Base-by-base conservation (phyloP, 352 stramenopile genomes). In the Phytopythium helicoides region DNA sequence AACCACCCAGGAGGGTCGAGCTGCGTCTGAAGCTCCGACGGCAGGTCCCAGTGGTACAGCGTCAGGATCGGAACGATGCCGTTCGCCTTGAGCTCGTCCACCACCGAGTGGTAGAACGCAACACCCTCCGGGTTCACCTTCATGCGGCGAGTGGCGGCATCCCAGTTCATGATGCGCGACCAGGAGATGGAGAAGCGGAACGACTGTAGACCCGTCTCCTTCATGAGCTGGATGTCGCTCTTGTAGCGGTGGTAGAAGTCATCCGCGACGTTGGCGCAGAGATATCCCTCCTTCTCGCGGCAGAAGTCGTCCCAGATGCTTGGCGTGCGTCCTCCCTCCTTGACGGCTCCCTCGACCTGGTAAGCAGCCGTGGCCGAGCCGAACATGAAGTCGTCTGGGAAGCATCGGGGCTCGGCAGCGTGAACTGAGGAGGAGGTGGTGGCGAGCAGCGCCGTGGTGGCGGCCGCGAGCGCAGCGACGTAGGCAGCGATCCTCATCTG, bases 1-100 rank as follows among this genome's bases (percentile, higher is more conserved):
- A 85, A 52, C 63, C 65, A 84, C 5, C 89, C 92, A n/a, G n/a
- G n/a, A n/a, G n/a, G n/a, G 19, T 66, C 67, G 40, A 89, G 82
- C 36, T 77, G 58, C 21, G 88, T 70, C 55, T 97, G 58, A 9
- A 98, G 56, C 33, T 62, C 56, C 46, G 88, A 59, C 11, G 93
- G 93, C 15, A 98, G 58, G 66, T 98, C 93, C 87, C 88, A 98
- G 66, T 98, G 93, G 64, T 96, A 98, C 9, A 98, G 60, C 8
- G 92, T 97, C 7, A 97, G 69, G 41, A 91, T 81, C 18, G 90
- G 88, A 35, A 76, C 65, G 45, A 98, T 95, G 47, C 71, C 63
- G 23, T 60, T 33, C 25, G 28, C 52, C 16, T 81, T 28, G 6
- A 98, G 62, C 25, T 63, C 58, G 64, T 97, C 76, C 55, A 97